Percentiles rank a stretch among this genome's conserved stretches.
These are phyloP conservation scores for Geotrichum citri-aurantii DNA, from an alignment of 1,139 yeast species.

Conservation along the genomic window DNA sequence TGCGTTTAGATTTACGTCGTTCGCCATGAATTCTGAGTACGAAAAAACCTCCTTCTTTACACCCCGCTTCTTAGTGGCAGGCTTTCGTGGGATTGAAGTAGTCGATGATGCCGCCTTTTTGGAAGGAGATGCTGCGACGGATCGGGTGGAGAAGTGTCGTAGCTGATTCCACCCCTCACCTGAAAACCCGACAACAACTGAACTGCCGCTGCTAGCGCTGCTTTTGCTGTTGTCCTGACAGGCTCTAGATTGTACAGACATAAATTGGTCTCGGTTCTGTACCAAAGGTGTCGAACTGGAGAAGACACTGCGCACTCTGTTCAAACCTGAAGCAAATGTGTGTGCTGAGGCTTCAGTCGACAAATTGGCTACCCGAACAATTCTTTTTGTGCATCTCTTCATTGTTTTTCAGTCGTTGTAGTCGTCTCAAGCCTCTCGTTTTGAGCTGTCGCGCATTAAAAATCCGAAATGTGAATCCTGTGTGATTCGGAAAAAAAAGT, in stretches of 20 bases:
- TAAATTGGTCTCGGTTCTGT: background rate
- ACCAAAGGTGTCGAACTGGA: background rate
- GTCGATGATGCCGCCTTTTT: background rate
- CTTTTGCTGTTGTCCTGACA: no score
- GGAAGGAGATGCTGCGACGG: background rate
- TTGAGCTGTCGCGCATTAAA: no score
- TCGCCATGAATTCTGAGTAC: background rate
- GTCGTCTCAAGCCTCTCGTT: no score
- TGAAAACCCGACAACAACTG: background rate
- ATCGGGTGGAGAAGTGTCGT: background rate
- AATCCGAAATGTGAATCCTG: no score
- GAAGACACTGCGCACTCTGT: background rate
- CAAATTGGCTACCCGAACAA: background rate
- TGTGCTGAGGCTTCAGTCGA: background rate
- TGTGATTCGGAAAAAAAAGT: no score
- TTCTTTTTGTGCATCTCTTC: background rate
- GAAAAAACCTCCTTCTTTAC: background rate
- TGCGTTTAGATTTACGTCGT: background rate
- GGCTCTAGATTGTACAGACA: background rate
- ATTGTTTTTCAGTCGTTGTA: background rate
- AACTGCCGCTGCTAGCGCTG: background rate
- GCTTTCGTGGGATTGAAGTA: background rate
- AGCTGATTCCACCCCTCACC: background rate
- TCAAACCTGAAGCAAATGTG: background rate
- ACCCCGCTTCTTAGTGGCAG: background rate